Evolutionary conservation across 2,329 filamentous ascomycete species (phyloP).

Genomic region (Monilinia aucupariae): DNA sequence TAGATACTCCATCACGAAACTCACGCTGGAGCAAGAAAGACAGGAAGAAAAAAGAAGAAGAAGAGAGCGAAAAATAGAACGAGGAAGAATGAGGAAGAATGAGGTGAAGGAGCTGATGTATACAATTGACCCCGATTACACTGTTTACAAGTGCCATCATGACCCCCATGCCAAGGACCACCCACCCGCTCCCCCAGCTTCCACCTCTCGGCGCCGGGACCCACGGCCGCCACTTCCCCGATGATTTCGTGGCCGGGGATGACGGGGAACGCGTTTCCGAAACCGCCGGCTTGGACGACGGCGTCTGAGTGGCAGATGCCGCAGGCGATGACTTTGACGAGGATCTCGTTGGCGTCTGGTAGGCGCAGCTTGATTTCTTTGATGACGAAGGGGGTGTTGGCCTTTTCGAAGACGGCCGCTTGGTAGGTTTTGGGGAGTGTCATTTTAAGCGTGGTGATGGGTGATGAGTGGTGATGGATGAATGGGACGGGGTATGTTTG

Average conservation of each 20-base stretch:
- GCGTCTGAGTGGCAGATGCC: conserved; percentile 65
- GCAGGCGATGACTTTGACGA: conserved; percentile 67
- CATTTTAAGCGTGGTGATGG: conserved; percentile 26
- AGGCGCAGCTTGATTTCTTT: conserved; percentile 53
- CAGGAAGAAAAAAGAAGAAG: not conserved
- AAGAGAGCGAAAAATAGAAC: no score
- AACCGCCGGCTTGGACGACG: conserved; percentile 41
- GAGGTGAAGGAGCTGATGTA: not conserved
- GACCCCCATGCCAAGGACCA: conserved; percentile 61
- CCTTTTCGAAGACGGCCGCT: conserved; percentile 54
- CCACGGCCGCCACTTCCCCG: conserved; percentile 59
- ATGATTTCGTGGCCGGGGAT: conserved; percentile 68
- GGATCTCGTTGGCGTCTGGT: conserved; percentile 53
- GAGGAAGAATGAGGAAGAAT: not conserved
- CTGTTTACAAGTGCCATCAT: conserved; percentile 52
- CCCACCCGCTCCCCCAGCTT: conserved; percentile 62
- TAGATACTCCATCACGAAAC: not conserved
- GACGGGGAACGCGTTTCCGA: conserved; percentile 54
- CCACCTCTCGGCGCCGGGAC: conserved; percentile 52
- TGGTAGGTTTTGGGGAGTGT: conserved; percentile 65
- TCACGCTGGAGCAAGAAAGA: conserved; percentile 31
- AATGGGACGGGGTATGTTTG: not conserved
- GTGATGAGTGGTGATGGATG: not conserved
- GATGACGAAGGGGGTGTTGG: conserved; percentile 49
- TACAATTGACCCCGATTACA: conserved; percentile 51